A percentile compares a stretch with the other conserved stretches of the same genome.
phyloP scores from a whole-genome alignment of 495 filamentous ascomycete genomes.

The Daldinia decipiens region DNA sequence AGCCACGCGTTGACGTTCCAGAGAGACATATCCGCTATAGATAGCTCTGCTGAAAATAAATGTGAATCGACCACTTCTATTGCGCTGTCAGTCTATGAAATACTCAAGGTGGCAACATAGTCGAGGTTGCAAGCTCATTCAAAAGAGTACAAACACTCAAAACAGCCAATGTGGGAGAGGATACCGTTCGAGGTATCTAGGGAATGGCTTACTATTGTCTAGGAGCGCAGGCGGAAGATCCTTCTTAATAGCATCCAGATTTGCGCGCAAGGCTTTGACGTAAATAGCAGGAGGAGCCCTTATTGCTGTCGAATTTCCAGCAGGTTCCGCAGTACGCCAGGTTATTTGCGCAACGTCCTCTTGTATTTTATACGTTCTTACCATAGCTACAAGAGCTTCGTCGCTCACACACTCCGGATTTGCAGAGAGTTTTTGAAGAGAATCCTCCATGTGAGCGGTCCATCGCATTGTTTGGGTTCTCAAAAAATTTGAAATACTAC shows the following conservation, averaged over 20 bases:
- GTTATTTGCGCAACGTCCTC: conserved; percentile 39
- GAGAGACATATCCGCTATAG: conserved; percentile 43
- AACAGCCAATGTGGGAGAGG: background rate
- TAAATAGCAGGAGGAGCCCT: conserved; percentile 37
- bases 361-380: conserved; percentile 49
- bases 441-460: conserved; percentile 49
- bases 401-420: conserved; percentile 41
- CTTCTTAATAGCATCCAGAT: conserved; percentile 34
- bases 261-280: conserved; percentile 33
- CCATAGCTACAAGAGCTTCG: conserved; percentile 44
- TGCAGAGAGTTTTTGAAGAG: conserved; percentile 38
- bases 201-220: conserved; percentile 38
- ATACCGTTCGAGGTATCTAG: no score
- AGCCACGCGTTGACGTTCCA: conserved; percentile 37
- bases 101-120: background rate
- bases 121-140: background rate
- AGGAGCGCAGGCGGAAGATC: conserved; percentile 29
- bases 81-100: conserved; percentile 1
- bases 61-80: conserved; percentile 29
- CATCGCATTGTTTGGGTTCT: conserved; percentile 46
- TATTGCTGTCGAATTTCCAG: conserved; percentile 1
- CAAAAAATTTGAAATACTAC: conserved; percentile 51
- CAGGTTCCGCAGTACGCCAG: conserved; percentile 28
- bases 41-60: conserved; percentile 33
- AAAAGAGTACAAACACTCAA: background rate